Base-by-base conservation (phyloP, 352 stramenopile genomes). In the Globisporangium yorkense region DNA sequence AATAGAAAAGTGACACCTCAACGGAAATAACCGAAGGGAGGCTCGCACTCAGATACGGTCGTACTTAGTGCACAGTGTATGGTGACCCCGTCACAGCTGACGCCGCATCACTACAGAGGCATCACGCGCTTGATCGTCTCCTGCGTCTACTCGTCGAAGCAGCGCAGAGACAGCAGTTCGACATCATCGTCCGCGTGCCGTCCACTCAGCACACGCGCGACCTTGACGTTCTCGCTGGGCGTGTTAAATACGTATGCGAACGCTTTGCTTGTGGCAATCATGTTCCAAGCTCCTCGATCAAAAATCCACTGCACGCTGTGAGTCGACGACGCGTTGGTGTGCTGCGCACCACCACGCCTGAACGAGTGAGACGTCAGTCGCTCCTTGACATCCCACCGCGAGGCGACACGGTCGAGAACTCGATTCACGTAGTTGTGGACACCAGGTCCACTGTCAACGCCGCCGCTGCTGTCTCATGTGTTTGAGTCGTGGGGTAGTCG, bases 181-280 rank as follows among this genome's bases (percentile, higher is more conserved):
- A 52, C 15, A 9, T 37, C 3, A n/a, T 56, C 56, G n/a, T 27
- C 31, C 9, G 52, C 43, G 15, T 51, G 1, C 57, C 62, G 65
- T 0, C 68, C 68, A 13, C 59, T 76, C 3, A 70, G 29, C 0
- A 66, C 59, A 12, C 71, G 65, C 0, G 56, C 37, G 16, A 76
- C 60, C n/a, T 62, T 59, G 13, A 67, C 57, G 35, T 70, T 58
- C 33, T 71, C 65, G 20, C 64, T 57, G 1, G 62, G 70, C 0
- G 67, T 71, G 49, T 74, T 76, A 45, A 74, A 70, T 5, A 76
- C 55, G 49, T 74, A 72, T 6, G 50, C 7, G 2, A 67, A 72
- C 5, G 47, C 62, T 35, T 79, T 74, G 52, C 68, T 64, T 27
- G 58, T 69, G 0, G 57, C 27, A 0, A 51, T 48, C 31, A 74